Conservation (phyloP, 495 filamentous ascomycete species). For the Trichoderma parareesei region DNA sequence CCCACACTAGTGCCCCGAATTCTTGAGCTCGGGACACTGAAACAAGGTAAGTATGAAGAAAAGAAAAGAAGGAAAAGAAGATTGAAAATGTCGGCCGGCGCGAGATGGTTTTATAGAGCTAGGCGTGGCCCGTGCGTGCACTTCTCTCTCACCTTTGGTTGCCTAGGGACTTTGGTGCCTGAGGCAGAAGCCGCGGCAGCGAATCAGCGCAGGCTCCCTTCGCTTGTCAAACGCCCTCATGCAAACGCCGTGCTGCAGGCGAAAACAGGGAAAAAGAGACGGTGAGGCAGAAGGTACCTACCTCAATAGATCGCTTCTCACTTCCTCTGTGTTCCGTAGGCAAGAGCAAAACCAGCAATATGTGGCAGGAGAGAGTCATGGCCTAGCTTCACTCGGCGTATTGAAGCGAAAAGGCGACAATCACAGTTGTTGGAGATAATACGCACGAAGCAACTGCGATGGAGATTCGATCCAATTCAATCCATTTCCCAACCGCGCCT, state of each 20-base stretch:
- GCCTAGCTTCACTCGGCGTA: no score
- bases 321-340: not conserved
- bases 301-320: no score
- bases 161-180: not conserved
- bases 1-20: slow-evolving; percentile 6
- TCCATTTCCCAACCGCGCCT: no score
- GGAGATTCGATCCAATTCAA: no score
- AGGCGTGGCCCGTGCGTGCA: not conserved
- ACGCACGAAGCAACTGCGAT: no score
- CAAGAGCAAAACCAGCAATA: no score
- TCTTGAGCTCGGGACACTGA: slow-evolving; percentile 7
- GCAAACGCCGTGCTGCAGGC: not conserved
- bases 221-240: slow-evolving; percentile 4
- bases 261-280: not conserved
- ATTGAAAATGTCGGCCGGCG: not conserved
- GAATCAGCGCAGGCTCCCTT: not conserved
- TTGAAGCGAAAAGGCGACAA: no score
- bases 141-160: not conserved
- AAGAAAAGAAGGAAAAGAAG: not conserved
- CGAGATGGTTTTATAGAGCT: not conserved
- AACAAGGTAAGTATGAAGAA: slow-evolving; percentile 10
- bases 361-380: no score
- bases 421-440: no score
- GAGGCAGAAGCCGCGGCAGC: not conserved
- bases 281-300: not conserved